Conservation (phyloP, 2,329 filamentous ascomycete genomes). For the Botrytis cinerea region DNA sequence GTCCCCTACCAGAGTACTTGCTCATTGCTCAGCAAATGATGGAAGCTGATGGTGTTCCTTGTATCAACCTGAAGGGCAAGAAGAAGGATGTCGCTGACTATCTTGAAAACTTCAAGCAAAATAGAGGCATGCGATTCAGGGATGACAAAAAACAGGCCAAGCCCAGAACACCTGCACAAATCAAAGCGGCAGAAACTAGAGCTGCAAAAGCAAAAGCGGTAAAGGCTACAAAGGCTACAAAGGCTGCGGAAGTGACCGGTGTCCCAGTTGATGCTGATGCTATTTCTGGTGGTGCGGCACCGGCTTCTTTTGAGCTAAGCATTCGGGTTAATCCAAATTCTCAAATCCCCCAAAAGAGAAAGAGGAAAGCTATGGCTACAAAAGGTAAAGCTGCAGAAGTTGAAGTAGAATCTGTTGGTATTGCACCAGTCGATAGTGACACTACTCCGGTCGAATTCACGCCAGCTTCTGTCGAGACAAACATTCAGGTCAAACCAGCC, state of each 20-base stretch:
- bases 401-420: not conserved
- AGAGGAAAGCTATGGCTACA: not conserved
- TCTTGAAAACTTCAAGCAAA: constrained; percentile 10
- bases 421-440: not conserved
- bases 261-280: not conserved
- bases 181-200: not conserved
- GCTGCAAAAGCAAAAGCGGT: not conserved
- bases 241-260: not conserved
- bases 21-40: not conserved
- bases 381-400: not conserved
- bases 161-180: not conserved
- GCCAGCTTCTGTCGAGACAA: not conserved
- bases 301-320: not conserved
- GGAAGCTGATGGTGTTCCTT: constrained; percentile 5
- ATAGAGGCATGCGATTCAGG: not conserved
- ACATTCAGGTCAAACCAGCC: not conserved
- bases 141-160: not conserved
- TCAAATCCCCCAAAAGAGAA: not conserved
- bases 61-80: not conserved
- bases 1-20: not conserved
- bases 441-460: not conserved
- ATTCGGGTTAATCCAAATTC: not conserved
- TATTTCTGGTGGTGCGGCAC: not conserved
- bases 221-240: not conserved
- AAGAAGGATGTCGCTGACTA: not conserved